Conservation (phyloP, 2,329 filamentous ascomycete genomes). For the Paramyrothecium sp. region DNA sequence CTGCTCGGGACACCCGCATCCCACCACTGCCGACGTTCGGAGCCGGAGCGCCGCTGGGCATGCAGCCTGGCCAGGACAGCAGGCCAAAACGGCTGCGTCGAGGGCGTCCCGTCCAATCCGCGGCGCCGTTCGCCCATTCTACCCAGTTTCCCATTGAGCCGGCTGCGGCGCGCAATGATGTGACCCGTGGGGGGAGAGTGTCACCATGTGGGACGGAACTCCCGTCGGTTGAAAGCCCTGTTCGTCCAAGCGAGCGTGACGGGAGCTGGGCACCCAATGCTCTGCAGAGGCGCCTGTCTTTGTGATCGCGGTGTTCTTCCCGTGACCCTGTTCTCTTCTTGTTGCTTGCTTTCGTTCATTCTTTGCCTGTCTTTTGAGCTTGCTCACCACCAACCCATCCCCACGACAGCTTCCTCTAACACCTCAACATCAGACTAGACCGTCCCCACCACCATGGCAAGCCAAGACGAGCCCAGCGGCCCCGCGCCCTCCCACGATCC, state of each 20-base stretch:
- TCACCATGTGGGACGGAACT: slow-evolving; percentile 13
- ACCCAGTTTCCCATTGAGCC: background rate
- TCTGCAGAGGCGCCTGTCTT: too few species aligned
- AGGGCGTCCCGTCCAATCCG: too few species aligned
- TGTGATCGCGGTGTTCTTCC: too few species aligned
- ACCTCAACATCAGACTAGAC: background rate
- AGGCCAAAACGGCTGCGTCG: too few species aligned
- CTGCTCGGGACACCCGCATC: background rate
- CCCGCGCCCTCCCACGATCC: slow-evolving; percentile 30
- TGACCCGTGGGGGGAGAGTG: background rate
- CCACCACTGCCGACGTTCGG: background rate
- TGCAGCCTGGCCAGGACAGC: too few species aligned
- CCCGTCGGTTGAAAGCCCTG: too few species aligned
- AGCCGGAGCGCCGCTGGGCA: background rate
- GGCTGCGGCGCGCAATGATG: background rate
- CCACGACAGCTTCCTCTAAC: too few species aligned
- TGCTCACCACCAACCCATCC: background rate
- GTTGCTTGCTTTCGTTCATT: slow-evolving; percentile 5
- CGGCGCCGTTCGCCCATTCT: too few species aligned
- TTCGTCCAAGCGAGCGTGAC: background rate
- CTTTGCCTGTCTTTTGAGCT: background rate
- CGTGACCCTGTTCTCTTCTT: slow-evolving; percentile 2
- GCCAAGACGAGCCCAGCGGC: slow-evolving; percentile 14
- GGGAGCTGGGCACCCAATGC: background rate
- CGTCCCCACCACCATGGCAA: slow-evolving; percentile 24